Evolutionary conservation across 2,329 filamentous ascomycete genomes (phyloP).

Genomic region (Emmonsiellopsis sp.): DNA sequence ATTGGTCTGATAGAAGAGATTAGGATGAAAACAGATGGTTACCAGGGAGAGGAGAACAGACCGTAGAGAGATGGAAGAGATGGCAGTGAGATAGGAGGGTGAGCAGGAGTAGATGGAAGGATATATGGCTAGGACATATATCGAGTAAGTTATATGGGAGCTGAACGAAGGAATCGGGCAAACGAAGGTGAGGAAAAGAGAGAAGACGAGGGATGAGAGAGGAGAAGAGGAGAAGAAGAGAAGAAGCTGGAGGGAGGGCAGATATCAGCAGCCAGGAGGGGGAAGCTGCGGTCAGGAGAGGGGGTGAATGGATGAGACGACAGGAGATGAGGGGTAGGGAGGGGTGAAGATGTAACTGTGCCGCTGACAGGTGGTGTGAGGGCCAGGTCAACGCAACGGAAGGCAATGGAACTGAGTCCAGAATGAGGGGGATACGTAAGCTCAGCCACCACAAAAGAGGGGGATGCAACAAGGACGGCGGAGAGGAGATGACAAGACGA

Average conservation of each 20-base stretch:
- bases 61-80: background rate
- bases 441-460: no score
- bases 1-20: background rate
- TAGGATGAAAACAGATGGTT: background rate
- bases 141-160: background rate
- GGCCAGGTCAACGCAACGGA: no score
- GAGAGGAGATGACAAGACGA: no score
- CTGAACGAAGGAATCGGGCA: background rate
- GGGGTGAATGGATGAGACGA: no score
- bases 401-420: no score
- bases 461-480: no score
- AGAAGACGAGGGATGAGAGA: background rate
- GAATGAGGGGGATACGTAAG: no score
- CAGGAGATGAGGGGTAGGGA: no score
- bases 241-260: background rate
- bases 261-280: background rate
- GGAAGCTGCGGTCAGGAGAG: background rate
- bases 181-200: background rate
- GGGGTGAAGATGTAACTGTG: no score
- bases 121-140: slow-evolving; percentile 1
- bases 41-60: slow-evolving; percentile 1
- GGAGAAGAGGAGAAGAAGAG: background rate
- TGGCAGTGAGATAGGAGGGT: background rate
- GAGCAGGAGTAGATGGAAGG: slow-evolving; percentile 1
- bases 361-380: no score